Percentiles rank a stretch among this genome's conserved stretches.
Conservation (phyloP, 202 grass and related monocot species). For the Hordeum pubiflorum region DNA sequence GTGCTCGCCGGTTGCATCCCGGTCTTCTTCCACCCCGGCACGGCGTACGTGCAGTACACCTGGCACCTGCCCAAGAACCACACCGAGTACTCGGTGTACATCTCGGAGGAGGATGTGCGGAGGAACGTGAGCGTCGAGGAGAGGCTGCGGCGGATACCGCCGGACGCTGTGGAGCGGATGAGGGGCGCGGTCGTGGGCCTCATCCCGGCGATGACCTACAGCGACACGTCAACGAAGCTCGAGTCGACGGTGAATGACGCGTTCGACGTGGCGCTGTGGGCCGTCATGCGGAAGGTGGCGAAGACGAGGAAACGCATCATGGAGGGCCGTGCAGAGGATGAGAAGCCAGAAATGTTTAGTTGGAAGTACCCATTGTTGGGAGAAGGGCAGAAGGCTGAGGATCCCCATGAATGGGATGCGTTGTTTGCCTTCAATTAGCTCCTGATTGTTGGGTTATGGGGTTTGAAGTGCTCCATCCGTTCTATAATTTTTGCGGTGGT, state of each 20-base stretch:
- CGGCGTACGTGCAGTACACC: conserved; percentile 65
- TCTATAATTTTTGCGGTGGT: too few relatives aligned
- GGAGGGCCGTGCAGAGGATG: conserved; percentile 13
- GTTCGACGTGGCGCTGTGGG: conserved; percentile 53
- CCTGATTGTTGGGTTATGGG: neutral
- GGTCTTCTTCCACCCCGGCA: conserved; percentile 72
- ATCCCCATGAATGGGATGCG: conserved; percentile 52
- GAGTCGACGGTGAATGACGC: conserved; percentile 53
- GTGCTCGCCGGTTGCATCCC: conserved; percentile 74
- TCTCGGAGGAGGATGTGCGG: conserved; percentile 55
- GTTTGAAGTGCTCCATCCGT: neutral
- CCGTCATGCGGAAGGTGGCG: conserved; percentile 47
- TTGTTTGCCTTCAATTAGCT: conserved; percentile 39
- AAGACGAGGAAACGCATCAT: conserved; percentile 27
- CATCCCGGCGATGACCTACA: conserved; percentile 52
- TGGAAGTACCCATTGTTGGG: conserved; percentile 60
- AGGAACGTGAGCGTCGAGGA: conserved; percentile 45
- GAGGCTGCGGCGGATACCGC: conserved; percentile 28
- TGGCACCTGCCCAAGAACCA: conserved; percentile 62
- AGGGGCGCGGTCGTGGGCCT: conserved; percentile 48
- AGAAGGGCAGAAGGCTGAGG: conserved; percentile 30
- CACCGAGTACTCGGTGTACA: conserved; percentile 58
- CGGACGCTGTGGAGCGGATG: conserved; percentile 39
- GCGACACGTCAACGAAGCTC: conserved; percentile 36
- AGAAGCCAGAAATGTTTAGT: conserved; percentile 37